Conservation (phyloP, 768 basidiomycete genomes). For the Lactifluus hygrophoroides region DNA sequence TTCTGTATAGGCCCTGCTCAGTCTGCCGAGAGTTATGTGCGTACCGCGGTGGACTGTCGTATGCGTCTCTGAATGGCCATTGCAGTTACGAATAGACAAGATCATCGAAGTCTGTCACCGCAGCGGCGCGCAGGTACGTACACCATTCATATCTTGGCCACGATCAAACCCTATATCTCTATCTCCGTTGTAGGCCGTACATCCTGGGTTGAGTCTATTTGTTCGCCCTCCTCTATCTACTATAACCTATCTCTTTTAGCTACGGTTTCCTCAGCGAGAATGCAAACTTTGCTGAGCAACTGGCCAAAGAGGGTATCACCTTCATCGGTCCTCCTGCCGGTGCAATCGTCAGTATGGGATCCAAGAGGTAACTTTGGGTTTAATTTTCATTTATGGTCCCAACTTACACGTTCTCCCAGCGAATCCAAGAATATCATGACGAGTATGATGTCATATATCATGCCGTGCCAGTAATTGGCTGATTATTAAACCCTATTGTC, state of each 20-base stretch:
- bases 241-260: slow-evolving; percentile 30
- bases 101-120: slow-evolving; percentile 75
- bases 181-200: slow-evolving; percentile 55
- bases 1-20: slow-evolving; percentile 84
- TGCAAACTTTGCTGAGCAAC: slow-evolving; percentile 63
- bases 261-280: slow-evolving; percentile 94
- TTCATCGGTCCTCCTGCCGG: slow-evolving; percentile 87
- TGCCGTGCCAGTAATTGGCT: not conserved
- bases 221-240: not conserved
- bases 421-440: slow-evolving; percentile 96
- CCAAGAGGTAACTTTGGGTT: slow-evolving; percentile 62
- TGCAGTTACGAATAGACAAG: slow-evolving; percentile 76
- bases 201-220: slow-evolving; percentile 60
- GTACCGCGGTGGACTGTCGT: slow-evolving; percentile 25
- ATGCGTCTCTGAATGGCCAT: not conserved
- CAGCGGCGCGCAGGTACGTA: slow-evolving; percentile 74
- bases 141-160: not conserved
- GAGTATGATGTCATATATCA: slow-evolving; percentile 32
- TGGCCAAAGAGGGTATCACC: slow-evolving; percentile 71
- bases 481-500: not conserved
- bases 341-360: slow-evolving; percentile 92
- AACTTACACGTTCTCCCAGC: slow-evolving; percentile 30
- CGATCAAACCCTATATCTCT: not conserved
- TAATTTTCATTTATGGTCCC: not conserved
- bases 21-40: slow-evolving; percentile 81